These are phyloP conservation scores for Candida tammaniensis DNA, from an alignment of 805 yeast species.

Conservation along the genomic window DNA sequence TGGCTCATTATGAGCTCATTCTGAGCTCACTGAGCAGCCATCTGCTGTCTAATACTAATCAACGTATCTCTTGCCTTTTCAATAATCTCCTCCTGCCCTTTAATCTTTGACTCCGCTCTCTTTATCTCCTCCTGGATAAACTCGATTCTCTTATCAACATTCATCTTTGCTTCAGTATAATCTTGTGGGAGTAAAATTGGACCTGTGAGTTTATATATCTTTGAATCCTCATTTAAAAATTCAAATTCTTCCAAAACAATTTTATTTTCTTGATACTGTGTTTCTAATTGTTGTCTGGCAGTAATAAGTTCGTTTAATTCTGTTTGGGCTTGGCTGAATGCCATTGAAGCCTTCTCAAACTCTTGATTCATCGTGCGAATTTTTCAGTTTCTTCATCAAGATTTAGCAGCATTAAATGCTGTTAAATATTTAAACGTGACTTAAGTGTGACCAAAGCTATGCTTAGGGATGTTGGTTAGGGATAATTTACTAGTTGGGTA, in stretches of 20 bases:
- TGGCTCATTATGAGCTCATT: too few relatives aligned
- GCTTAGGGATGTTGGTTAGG: too few relatives aligned
- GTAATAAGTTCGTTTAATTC: constrained; percentile 53
- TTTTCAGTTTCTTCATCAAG: too few relatives aligned
- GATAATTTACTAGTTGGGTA: too few relatives aligned
- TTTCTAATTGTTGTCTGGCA: constrained; percentile 83
- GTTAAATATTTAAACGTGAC: too few relatives aligned
- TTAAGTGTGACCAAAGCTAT: too few relatives aligned
- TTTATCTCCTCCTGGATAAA: constrained; percentile 76
- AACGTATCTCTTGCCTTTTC: constrained; percentile 59
- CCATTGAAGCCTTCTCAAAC: constrained; percentile 44
- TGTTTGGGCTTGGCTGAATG: constrained; percentile 45
- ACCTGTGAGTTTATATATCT: constrained; percentile 86
- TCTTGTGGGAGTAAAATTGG: constrained; percentile 92
- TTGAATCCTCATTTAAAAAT: constrained; percentile 59
- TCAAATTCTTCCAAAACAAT: constrained; percentile 84
- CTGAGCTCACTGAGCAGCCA: too few relatives aligned
- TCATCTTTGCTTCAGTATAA: constrained; percentile 71
- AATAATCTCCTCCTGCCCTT: constrained; percentile 41
- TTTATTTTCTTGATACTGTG: constrained; percentile 90
- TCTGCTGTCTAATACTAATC: constrained; percentile 42
- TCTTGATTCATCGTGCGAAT: constrained; percentile 29
- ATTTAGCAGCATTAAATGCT: too few relatives aligned
- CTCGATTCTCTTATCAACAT: constrained; percentile 86
- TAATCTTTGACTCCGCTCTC: constrained; percentile 70